A percentile compares a stretch with the other conserved stretches of the same genome.
Evolutionary conservation across 192 early-diverging fungal species (phyloP).

Genomic region (Coemansia sp.): DNA sequence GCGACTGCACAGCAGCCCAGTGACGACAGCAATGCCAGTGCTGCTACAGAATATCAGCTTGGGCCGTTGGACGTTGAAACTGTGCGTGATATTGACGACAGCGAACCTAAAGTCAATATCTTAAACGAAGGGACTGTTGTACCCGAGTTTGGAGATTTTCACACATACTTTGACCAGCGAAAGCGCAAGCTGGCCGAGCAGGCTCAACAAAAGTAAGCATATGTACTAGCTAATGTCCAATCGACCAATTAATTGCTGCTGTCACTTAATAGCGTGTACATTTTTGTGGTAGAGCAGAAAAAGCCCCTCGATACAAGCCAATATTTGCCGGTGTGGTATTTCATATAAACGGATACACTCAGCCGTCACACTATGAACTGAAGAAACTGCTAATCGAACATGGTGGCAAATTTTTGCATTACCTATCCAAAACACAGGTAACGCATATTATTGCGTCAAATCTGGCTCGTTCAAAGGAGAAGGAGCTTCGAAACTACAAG

Average conservation of each 20-base stretch:
- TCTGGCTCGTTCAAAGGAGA: constrained; percentile 64
- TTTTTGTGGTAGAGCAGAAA: background rate
- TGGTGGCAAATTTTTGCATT: constrained; percentile 57
- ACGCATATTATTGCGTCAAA: constrained; percentile 71
- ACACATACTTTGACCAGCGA: constrained; percentile 37
- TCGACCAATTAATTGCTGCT: background rate
- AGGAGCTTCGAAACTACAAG: constrained; percentile 65
- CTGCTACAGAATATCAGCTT: constrained; percentile 14
- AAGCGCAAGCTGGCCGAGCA: constrained; percentile 50
- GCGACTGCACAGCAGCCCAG: background rate
- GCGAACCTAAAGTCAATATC: background rate
- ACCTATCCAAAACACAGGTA: constrained; percentile 60
- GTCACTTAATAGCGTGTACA: background rate
- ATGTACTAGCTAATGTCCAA: background rate
- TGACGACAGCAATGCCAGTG: background rate
- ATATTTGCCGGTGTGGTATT: constrained; percentile 51
- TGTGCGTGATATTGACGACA: background rate
- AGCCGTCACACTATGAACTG: constrained; percentile 57
- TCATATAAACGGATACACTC: constrained; percentile 72
- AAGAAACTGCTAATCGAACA: constrained; percentile 57
- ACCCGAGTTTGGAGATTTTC: constrained; percentile 36
- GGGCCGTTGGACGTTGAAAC: background rate
- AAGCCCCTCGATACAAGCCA: constrained; percentile 16
- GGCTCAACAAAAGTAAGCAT: constrained; percentile 16
- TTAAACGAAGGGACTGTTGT: background rate